These are phyloP conservation scores for Inonotus obliquus DNA, from an alignment of 1,284 basidiomycete genomes.

Conservation along the genomic window DNA sequence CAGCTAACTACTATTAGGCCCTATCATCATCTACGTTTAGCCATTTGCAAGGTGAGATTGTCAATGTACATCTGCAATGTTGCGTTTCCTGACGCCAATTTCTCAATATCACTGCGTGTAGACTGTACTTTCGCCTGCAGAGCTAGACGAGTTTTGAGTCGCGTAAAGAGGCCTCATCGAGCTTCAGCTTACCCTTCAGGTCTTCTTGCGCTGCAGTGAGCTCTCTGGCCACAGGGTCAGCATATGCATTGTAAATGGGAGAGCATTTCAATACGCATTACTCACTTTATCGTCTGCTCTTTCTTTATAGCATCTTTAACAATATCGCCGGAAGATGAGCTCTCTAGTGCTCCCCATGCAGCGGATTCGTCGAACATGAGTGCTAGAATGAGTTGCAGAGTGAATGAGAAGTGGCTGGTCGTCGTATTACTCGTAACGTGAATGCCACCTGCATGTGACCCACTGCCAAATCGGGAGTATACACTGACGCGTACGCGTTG, in stretches of 20 bases:
- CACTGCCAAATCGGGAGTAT: neutral
- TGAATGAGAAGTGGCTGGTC: neutral
- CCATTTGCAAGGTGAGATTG: constrained; percentile 81
- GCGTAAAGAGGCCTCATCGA: neutral
- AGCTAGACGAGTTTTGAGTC: constrained; percentile 37
- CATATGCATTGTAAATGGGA: neutral
- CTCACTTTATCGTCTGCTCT: constrained; percentile 57
- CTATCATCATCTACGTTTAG: constrained; percentile 52
- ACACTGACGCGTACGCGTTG: neutral
- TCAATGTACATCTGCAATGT: constrained; percentile 86
- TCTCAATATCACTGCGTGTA: constrained; percentile 72
- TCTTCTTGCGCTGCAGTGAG: constrained; percentile 69
- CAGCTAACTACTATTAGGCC: no score
- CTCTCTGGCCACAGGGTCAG: constrained; percentile 44
- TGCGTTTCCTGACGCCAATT: constrained; percentile 71
- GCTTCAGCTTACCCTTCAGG: constrained; percentile 51
- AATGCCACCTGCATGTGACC: no score
- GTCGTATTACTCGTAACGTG: no score
- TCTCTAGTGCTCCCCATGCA: constrained; percentile 53
- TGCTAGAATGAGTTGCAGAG: neutral
- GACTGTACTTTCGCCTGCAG: constrained; percentile 61
- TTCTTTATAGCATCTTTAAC: constrained; percentile 72
- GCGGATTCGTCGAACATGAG: constrained; percentile 50
- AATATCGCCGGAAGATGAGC: constrained; percentile 48
- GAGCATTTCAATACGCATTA: neutral